These are phyloP conservation scores for Sarocladiaceae sp. DNA, from an alignment of 2,329 filamentous ascomycete genomes.

Conservation along the genomic window DNA sequence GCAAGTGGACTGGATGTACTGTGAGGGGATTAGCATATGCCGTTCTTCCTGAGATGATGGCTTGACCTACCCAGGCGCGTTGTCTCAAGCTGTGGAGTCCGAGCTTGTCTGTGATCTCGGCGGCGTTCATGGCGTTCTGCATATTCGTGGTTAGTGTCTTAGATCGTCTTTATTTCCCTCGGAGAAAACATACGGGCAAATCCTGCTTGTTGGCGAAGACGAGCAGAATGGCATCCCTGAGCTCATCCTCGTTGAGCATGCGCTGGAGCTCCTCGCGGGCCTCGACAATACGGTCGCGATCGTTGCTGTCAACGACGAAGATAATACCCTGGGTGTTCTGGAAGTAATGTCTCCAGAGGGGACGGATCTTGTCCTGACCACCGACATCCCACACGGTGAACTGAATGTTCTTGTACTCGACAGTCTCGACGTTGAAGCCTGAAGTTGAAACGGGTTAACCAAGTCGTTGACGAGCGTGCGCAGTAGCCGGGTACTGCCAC, in stretches of 20 bases:
- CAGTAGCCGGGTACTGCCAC: not conserved
- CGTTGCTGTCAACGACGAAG: conserved; percentile 99
- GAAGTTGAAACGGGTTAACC: conserved; percentile 6
- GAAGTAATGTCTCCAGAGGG: conserved; percentile 99
- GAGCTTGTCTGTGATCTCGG: conserved; percentile 99
- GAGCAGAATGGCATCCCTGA: conserved; percentile 91
- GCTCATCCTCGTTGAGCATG: conserved; percentile 98
- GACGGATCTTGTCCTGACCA: conserved; percentile 99
- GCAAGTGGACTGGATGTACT: conserved; percentile 99
- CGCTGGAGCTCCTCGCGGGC: conserved; percentile 93
- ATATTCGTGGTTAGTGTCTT: conserved; percentile 9
- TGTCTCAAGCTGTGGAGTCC: conserved; percentile 98
- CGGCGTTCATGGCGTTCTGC: conserved; percentile 98
- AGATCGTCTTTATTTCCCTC: conserved; percentile 10
- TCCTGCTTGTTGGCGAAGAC: conserved; percentile 99
- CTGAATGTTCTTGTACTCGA: conserved; percentile 99
- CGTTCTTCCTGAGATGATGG: not conserved
- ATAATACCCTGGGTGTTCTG: conserved; percentile 99
- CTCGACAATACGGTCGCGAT: conserved; percentile 96
- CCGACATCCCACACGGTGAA: conserved; percentile 99
- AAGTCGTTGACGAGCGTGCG: not conserved
- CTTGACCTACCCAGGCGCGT: conserved; percentile 86
- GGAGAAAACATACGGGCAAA: conserved; percentile 70
- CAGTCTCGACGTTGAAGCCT: conserved; percentile 99
- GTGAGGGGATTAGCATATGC: conserved; percentile 20